Percentiles rank a stretch among this genome's conserved stretches.
Conservation (phyloP, 2,329 filamentous ascomycete species). For the Trichoderma cornu-damae region DNA sequence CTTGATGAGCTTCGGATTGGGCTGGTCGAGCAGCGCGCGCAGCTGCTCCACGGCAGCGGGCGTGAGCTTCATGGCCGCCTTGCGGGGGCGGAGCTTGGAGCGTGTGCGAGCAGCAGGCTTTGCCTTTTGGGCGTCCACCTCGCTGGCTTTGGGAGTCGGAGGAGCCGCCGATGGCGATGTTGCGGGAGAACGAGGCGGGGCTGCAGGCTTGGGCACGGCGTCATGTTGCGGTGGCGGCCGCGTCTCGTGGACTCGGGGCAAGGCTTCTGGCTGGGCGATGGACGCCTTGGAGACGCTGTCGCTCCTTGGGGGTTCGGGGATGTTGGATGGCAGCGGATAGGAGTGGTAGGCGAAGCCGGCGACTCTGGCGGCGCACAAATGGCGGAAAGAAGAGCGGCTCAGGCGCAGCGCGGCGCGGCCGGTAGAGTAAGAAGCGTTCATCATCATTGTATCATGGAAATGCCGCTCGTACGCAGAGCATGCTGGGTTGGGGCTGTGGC, state of each 20-base stretch:
- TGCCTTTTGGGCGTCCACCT: conserved; percentile 63
- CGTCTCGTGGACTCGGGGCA: conserved; percentile 51
- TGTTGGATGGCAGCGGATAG: conserved; percentile 45
- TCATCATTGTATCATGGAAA: conserved; percentile 39
- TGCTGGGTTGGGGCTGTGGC: conserved; percentile 7
- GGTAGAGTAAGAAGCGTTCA: conserved; percentile 42
- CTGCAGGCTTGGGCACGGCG: conserved; percentile 21
- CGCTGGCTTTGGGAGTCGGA: conserved; percentile 39
- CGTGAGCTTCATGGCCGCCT: conserved; percentile 86
- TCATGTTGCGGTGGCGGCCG: conserved; percentile 37
- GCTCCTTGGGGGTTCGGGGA: conserved; percentile 38
- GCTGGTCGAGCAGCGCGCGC: conserved; percentile 69
- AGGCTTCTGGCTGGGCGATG: conserved; percentile 40
- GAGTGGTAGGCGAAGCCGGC: conserved; percentile 44
- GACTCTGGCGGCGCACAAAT: conserved; percentile 37
- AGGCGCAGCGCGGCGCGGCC: conserved; percentile 39
- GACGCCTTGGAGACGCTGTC: conserved; percentile 44
- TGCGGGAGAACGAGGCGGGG: conserved; percentile 19
- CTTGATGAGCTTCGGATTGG: conserved; percentile 86
- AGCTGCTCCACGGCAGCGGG: conserved; percentile 75
- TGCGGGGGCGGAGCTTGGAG: conserved; percentile 56
- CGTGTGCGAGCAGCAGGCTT: conserved; percentile 41
- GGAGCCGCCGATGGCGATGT: conserved; percentile 19
- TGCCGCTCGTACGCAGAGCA: neutral
- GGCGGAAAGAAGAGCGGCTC: conserved; percentile 38